phyloP scores from a whole-genome alignment of 495 filamentous ascomycete genomes.

The Penicillium cataractarum region DNA sequence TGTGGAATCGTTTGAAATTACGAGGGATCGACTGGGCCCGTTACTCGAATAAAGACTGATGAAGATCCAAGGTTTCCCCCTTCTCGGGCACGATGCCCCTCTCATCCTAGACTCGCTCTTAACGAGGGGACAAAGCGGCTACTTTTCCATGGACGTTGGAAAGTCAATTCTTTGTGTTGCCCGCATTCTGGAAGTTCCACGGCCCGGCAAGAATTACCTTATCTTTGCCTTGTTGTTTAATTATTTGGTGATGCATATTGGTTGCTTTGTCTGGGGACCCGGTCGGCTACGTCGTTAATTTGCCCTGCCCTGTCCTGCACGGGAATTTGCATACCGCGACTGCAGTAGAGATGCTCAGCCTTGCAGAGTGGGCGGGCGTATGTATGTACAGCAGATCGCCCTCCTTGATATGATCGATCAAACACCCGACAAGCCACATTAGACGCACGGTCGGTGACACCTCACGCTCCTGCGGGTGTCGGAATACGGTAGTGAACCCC shows the following conservation, averaged over 20 bases:
- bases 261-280: background rate
- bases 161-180: constrained; percentile 16
- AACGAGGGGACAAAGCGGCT: constrained; percentile 10
- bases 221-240: background rate
- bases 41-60: background rate
- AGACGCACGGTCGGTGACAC: constrained; percentile 27
- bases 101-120: constrained; percentile 4
- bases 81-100: constrained; percentile 20
- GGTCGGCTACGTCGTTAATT: background rate
- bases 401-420: constrained; percentile 22
- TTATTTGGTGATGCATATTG: background rate
- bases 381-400: background rate
- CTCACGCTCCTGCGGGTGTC: constrained; percentile 23
- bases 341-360: background rate
- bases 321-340: background rate
- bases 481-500: constrained; percentile 13
- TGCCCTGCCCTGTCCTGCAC: background rate
- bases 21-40: background rate
- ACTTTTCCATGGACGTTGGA: constrained; percentile 7
- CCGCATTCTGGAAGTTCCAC: background rate
- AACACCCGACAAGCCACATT: constrained; percentile 4
- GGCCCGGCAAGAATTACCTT: background rate
- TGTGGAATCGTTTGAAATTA: background rate
- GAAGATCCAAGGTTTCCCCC: constrained; percentile 13
- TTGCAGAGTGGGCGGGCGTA: background rate